Evolutionary conservation across 192 early-diverging fungal genomes (phyloP).

Genomic region (Coemansia sp.): DNA sequence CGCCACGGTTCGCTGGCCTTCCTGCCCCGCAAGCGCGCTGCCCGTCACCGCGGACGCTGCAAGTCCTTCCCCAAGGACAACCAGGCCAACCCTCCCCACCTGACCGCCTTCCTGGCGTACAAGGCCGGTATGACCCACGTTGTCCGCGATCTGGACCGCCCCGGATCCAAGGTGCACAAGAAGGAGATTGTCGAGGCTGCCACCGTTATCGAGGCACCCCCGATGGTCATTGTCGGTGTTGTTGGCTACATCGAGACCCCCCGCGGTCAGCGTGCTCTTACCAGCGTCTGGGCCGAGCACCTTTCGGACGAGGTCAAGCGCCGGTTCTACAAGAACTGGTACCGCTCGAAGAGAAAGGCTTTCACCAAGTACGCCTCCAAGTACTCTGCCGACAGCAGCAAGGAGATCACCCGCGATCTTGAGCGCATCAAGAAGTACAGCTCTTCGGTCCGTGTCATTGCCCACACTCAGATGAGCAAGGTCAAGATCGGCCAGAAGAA

Average conservation of each 20-base stretch:
- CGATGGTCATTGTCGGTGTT: slow-evolving; percentile 96
- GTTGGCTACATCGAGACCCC: slow-evolving; percentile 99
- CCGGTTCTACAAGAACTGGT: slow-evolving; percentile 99
- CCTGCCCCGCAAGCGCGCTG: slow-evolving; percentile 78
- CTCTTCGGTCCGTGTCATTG: slow-evolving; percentile 94
- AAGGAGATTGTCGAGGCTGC: slow-evolving; percentile 99
- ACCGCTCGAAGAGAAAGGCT: slow-evolving; percentile 99
- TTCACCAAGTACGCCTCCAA: slow-evolving; percentile 99
- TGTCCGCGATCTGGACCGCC: slow-evolving; percentile 98
- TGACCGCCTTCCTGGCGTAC: slow-evolving; percentile 99
- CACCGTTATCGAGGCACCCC: slow-evolving; percentile 96
- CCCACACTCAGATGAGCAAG: slow-evolving; percentile 96
- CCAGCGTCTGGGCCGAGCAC: slow-evolving; percentile 99
- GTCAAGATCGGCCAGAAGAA: slow-evolving; percentile 97
- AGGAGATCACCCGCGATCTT: slow-evolving; percentile 87
- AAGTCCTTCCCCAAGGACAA: slow-evolving; percentile 99
- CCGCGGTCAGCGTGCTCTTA: slow-evolving; percentile 94
- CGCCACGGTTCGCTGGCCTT: slow-evolving; percentile 81
- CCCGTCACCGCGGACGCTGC: slow-evolving; percentile 90
- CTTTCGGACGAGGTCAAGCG: slow-evolving; percentile 95
- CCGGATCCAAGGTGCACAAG: slow-evolving; percentile 99
- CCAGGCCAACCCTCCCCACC: slow-evolving; percentile 88
- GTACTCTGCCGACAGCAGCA: slow-evolving; percentile 79
- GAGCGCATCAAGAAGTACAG: slow-evolving; percentile 99
- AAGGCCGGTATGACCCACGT: slow-evolving; percentile 99